Percentiles rank a stretch among this genome's conserved stretches.
Conservation (phyloP, 202 grass and related monocot genomes). For the Hordeum pubiflorum region DNA sequence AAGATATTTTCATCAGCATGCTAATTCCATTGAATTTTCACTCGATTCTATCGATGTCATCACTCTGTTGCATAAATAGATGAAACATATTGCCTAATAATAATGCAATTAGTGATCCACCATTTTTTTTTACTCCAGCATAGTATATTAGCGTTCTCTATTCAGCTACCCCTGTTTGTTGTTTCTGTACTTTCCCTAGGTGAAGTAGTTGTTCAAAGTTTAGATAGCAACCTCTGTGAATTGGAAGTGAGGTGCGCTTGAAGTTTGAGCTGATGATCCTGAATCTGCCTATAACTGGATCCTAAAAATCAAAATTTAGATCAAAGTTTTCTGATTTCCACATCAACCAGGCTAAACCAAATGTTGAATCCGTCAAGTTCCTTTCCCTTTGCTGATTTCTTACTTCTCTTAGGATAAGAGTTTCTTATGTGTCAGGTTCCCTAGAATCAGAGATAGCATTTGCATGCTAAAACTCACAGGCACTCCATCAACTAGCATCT, state of each 20-base stretch:
- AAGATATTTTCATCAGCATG: neutral
- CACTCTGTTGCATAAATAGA: slow-evolving; percentile 11
- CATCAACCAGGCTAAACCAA: neutral
- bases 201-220: neutral
- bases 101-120: neutral
- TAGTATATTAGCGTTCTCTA: neutral
- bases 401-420: neutral
- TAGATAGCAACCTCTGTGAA: slow-evolving; percentile 1
- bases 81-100: neutral
- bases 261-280: slow-evolving; percentile 12
- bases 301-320: neutral
- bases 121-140: neutral
- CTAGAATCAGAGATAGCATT: neutral
- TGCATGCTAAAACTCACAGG: neutral
- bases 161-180: neutral
- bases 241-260: neutral
- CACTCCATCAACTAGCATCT: neutral
- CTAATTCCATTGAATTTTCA: slow-evolving; percentile 9
- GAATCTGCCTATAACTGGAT: slow-evolving; percentile 5
- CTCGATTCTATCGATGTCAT: neutral
- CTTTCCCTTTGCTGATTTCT: neutral
- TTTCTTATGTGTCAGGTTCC: neutral
- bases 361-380: slow-evolving; percentile 8
- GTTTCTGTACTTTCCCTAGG: neutral
- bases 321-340: neutral